These are phyloP conservation scores for Mycena rebaudengoi DNA, from an alignment of 768 basidiomycete species.

Conservation along the genomic window DNA sequence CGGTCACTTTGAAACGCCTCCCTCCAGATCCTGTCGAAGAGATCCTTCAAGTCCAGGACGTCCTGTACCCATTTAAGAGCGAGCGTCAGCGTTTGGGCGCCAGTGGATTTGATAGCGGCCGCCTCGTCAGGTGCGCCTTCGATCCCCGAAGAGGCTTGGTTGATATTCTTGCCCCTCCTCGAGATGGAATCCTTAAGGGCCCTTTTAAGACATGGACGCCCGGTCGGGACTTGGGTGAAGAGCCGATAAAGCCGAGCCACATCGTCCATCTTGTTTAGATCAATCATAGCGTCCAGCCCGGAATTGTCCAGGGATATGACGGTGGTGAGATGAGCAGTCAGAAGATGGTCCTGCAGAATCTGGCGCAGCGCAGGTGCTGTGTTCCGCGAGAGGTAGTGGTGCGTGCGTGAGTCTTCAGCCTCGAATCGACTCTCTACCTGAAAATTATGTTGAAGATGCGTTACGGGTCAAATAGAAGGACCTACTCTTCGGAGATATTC, in stretches of 20 bases:
- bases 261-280: constrained; percentile 78
- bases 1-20: constrained; percentile 77
- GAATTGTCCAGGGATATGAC: constrained; percentile 84
- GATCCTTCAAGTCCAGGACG: constrained; percentile 91
- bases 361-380: constrained; percentile 74
- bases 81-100: constrained; percentile 56
- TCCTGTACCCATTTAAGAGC: constrained; percentile 95
- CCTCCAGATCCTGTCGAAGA: constrained; percentile 81
- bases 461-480: constrained; percentile 15
- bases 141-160: constrained; percentile 60
- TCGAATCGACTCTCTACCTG: constrained; percentile 85
- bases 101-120: constrained; percentile 49
- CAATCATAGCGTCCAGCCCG: constrained; percentile 89
- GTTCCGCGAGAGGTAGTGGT: constrained; percentile 84
- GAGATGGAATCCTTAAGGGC: constrained; percentile 78
- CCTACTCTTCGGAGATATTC: constrained; percentile 84
- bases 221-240: constrained; percentile 71
- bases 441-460: constrained; percentile 23
- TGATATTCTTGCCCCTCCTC: constrained; percentile 81
- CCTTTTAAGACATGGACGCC: constrained; percentile 68
- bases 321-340: constrained; percentile 78
- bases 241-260: constrained; percentile 83
- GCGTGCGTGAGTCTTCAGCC: constrained; percentile 84
- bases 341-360: constrained; percentile 80
- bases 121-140: constrained; percentile 48